Percentiles rank a stretch among this genome's conserved stretches.
Conservation (phyloP, 208 protist genomes). For the Trypanosoma lewisi region DNA sequence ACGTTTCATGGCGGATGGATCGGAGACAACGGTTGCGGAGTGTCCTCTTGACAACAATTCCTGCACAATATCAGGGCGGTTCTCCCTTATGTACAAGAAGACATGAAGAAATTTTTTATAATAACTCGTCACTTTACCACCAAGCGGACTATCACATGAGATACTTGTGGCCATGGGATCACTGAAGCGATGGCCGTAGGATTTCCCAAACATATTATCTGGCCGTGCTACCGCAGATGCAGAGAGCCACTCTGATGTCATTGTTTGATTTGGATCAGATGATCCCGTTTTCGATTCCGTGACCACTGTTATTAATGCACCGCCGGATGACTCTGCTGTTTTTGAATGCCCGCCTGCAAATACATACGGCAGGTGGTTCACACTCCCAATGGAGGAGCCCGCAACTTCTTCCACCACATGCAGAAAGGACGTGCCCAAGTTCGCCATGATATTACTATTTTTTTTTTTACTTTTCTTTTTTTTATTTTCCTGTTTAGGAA, state of each 20-base stretch:
- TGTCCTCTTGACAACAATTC: conserved; percentile 51
- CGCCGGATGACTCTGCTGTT: neutral
- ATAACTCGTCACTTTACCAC: neutral
- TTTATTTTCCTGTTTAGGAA: no score
- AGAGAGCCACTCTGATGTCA: neutral
- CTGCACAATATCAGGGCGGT: conserved; percentile 43
- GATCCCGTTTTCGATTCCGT: neutral
- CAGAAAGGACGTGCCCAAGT: no score
- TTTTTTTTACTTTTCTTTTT: no score
- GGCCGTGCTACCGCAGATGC: neutral
- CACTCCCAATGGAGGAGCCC: no score
- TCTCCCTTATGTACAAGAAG: conserved; percentile 46
- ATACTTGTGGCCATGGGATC: conserved; percentile 16
- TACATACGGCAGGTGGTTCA: no score
- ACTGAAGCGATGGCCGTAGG: neutral
- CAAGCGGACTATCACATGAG: conserved; percentile 1
- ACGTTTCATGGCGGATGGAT: conserved; percentile 40
- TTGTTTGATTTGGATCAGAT: neutral
- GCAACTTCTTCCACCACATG: no score
- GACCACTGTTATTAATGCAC: neutral
- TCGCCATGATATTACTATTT: no score
- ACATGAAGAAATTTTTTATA: conserved; percentile 30
- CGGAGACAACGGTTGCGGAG: conserved; percentile 47
- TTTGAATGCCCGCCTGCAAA: neutral
- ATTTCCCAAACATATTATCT: conserved; percentile 16